Conservation (phyloP, 495 filamentous ascomycete species). For the Astrothelium macrocarpum region DNA sequence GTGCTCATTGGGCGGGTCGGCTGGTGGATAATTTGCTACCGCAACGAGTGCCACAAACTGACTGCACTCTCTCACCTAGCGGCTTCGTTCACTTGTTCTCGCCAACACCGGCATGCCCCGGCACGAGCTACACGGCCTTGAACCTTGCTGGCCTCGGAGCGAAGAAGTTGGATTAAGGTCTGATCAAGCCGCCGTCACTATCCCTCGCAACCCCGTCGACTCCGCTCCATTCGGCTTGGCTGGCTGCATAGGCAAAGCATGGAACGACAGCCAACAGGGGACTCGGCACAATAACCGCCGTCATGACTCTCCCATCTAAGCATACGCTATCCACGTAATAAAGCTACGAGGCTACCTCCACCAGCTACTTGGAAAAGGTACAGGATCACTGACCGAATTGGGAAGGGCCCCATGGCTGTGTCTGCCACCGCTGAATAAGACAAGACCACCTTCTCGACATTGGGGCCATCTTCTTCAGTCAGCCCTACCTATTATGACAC, state of each 20-base stretch:
- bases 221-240: neutral
- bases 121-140: neutral
- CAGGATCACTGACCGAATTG: neutral
- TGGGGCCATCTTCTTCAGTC: neutral
- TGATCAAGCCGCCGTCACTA: neutral
- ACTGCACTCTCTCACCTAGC: neutral
- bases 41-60: neutral
- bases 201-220: neutral
- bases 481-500: neutral
- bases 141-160: neutral
- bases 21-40: neutral
- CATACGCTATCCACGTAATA: neutral
- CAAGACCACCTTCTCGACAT: neutral
- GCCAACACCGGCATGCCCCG: neutral
- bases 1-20: neutral
- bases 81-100: neutral
- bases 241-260: neutral
- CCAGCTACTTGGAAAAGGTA: neutral
- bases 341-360: neutral
- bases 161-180: constrained; percentile 6
- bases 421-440: neutral
- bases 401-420: neutral
- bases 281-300: neutral
- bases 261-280: neutral
- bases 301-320: neutral